Conservation (phyloP, 805 yeast genomes). For the Scheffersomyces lignosus region DNA sequence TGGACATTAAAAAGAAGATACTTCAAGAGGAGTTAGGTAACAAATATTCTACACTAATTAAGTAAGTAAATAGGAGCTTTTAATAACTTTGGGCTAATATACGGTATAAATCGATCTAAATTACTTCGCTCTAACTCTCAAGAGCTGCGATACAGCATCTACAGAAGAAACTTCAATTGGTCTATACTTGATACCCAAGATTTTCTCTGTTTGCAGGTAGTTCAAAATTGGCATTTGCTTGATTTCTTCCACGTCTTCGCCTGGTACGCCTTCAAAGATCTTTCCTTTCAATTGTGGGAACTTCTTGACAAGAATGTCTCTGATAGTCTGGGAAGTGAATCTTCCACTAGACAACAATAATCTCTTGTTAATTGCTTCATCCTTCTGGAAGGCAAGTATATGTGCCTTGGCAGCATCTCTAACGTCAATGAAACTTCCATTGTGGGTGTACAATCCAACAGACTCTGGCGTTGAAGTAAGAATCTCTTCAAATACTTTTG, state of each 20-base stretch:
- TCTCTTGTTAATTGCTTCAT: conserved; percentile 9
- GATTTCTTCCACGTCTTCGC: conserved; percentile 6
- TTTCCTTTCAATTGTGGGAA: conserved; percentile 20
- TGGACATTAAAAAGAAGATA: conserved; percentile 26
- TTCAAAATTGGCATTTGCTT: conserved; percentile 11
- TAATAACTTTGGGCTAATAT: no score
- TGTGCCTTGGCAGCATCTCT: conserved; percentile 23
- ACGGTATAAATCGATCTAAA: no score
- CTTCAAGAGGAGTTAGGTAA: conserved; percentile 14
- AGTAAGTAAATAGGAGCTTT: neutral
- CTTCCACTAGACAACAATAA: conserved; percentile 11
- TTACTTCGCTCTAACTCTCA: conserved; percentile 3
- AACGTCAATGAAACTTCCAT: conserved; percentile 13
- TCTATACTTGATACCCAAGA: conserved; percentile 21
- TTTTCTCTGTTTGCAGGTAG: conserved; percentile 14
- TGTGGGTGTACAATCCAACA: conserved; percentile 2
- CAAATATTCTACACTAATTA: neutral
- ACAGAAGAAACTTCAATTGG: conserved; percentile 20
- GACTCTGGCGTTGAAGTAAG: conserved; percentile 7
- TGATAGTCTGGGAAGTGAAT: conserved; percentile 17
- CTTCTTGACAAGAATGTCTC: conserved; percentile 18
- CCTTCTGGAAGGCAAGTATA: conserved; percentile 12
- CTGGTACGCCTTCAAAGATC: conserved; percentile 18
- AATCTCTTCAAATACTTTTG: conserved; percentile 8
- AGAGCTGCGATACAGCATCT: conserved; percentile 24